Percentiles rank a stretch among this genome's conserved stretches.
Evolutionary conservation across 148 eudicot genomes (phyloP).

Genomic region (Chenopodium album): DNA sequence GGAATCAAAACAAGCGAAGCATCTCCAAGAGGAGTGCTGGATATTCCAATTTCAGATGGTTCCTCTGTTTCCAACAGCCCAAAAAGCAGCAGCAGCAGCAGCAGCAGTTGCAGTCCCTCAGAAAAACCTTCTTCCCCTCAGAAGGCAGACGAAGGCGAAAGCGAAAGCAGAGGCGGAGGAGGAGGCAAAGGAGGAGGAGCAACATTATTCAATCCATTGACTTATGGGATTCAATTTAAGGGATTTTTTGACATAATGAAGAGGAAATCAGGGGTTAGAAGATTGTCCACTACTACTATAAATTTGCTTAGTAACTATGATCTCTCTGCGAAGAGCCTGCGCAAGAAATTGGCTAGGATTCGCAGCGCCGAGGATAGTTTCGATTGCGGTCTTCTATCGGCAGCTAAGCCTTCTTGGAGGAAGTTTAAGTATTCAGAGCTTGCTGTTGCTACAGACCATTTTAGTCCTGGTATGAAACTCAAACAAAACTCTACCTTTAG

Average conservation of each 20-base stretch:
- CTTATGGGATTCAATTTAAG: constrained; percentile 44
- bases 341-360: constrained; percentile 45
- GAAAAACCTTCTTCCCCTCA: constrained; percentile 27
- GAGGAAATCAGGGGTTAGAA: constrained; percentile 47
- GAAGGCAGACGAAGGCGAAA: neutral
- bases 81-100: constrained; percentile 33
- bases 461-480: constrained; percentile 53
- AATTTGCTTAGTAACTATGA: constrained; percentile 49
- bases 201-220: neutral
- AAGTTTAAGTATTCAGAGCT: constrained; percentile 60
- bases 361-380: constrained; percentile 47
- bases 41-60: constrained; percentile 37
- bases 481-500: no score
- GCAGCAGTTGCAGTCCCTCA: constrained; percentile 27
- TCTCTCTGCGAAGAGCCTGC: constrained; percentile 41
- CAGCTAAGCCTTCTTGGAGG: constrained; percentile 74
- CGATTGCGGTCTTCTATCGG: constrained; percentile 35
- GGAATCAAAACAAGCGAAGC: constrained; percentile 26
- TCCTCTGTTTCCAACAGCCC: constrained; percentile 42
- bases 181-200: neutral
- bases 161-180: neutral
- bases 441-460: constrained; percentile 67
- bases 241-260: constrained; percentile 46
- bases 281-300: constrained; percentile 46
- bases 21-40: constrained; percentile 83